Percentiles rank a stretch among this genome's conserved stretches.
Evolutionary conservation across 2,329 filamentous ascomycete genomes (phyloP).

Genomic region (Hypoxylon sp.): DNA sequence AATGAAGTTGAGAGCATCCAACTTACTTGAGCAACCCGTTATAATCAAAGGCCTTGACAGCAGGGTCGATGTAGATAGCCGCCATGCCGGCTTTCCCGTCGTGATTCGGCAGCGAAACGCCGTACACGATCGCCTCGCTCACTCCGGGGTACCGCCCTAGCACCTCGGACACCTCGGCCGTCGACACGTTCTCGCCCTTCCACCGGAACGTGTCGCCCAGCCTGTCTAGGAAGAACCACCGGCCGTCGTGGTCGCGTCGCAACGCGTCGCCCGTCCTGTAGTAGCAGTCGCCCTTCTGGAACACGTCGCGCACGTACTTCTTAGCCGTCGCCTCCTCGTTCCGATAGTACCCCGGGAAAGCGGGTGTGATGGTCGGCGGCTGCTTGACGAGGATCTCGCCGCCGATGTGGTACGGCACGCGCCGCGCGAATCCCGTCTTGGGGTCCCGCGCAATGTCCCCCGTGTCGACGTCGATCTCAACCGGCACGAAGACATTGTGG

Average conservation of each 20-base stretch:
- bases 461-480: conserved; percentile 75
- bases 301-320: conserved; percentile 74
- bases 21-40: conserved; percentile 65
- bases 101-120: conserved; percentile 72
- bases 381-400: conserved; percentile 79
- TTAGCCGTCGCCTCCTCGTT: conserved; percentile 75
- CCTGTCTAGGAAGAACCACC: conserved; percentile 77
- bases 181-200: conserved; percentile 78
- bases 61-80: conserved; percentile 68
- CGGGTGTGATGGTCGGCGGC: conserved; percentile 65
- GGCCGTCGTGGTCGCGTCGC: conserved; percentile 69
- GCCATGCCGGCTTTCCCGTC: conserved; percentile 77
- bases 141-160: conserved; percentile 70
- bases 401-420: conserved; percentile 73
- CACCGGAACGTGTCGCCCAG: conserved; percentile 81
- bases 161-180: conserved; percentile 74
- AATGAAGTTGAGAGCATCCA: neutral
- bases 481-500: conserved; percentile 71
- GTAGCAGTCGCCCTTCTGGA: conserved; percentile 75
- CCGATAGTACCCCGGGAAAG: conserved; percentile 76
- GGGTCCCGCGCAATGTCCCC: conserved; percentile 75
- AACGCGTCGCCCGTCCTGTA: conserved; percentile 78
- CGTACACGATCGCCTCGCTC: conserved; percentile 77
- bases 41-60: conserved; percentile 68
- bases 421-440: conserved; percentile 74